These are phyloP conservation scores for Fomitopsis schrenkii DNA, from an alignment of 1,284 basidiomycete species.

Conservation along the genomic window DNA sequence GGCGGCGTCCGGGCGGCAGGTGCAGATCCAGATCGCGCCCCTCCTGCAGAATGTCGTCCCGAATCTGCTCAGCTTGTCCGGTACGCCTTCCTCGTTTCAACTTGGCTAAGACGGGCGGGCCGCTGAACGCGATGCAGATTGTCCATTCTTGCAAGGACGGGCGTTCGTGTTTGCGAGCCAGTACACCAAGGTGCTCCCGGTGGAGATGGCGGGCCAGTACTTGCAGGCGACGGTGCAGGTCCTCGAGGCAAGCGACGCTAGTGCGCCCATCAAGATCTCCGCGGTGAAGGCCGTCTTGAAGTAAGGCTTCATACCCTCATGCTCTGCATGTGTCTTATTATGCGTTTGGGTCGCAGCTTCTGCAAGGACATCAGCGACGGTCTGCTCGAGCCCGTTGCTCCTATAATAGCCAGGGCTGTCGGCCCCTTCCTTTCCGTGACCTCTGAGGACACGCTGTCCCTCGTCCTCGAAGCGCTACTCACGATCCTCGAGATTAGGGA, in stretches of 20 bases:
- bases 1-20: conserved; percentile 52
- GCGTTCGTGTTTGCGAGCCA: conserved; percentile 94
- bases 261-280: conserved; percentile 87
- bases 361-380: conserved; percentile 58
- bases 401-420: conserved; percentile 77
- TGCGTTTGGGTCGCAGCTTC: conserved; percentile 45
- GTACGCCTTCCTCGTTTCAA: conserved; percentile 33
- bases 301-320: conserved; percentile 39
- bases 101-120: no score
- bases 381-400: conserved; percentile 60
- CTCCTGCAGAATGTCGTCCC: conserved; percentile 81
- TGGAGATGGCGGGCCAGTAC: conserved; percentile 76
- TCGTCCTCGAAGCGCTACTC: conserved; percentile 84
- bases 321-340: neutral
- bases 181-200: conserved; percentile 73
- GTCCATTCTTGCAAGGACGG: conserved; percentile 90
- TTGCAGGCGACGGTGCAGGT: conserved; percentile 83
- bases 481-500: conserved; percentile 75
- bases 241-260: conserved; percentile 68
- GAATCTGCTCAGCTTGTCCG: conserved; percentile 61
- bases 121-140: conserved; percentile 41
- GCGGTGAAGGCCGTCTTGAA: conserved; percentile 91
- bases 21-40: conserved; percentile 73
- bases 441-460: conserved; percentile 85
- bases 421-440: conserved; percentile 80